A percentile compares a stretch with the other conserved stretches of the same genome.
Conservation (phyloP, 108 stramenopile species). For the Fistulifera solaris region DNA sequence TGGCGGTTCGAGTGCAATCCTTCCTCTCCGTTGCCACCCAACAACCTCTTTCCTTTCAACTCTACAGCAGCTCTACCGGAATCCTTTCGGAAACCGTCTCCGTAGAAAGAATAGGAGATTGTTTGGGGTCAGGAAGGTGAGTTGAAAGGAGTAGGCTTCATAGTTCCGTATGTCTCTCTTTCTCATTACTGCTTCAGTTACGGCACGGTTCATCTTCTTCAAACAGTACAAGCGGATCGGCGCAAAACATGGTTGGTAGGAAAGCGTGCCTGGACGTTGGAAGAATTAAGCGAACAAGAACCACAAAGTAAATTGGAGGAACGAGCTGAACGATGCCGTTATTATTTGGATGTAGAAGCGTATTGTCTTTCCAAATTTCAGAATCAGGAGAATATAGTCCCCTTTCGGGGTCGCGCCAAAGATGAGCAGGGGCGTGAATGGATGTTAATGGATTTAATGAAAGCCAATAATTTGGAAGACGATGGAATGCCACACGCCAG, state of each 20-base stretch:
- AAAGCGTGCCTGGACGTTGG: conserved; percentile 61
- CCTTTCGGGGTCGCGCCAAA: conserved; percentile 18
- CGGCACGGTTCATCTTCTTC: conserved; percentile 52
- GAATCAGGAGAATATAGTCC: conserved; percentile 25
- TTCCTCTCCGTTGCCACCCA: too few species aligned
- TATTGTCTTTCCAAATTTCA: conserved; percentile 57
- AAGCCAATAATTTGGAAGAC: background rate
- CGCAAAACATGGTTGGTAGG: conserved; percentile 27
- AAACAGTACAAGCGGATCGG: background rate
- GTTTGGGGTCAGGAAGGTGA: too few species aligned
- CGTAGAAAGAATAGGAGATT: too few species aligned
- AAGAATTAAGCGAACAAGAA: conserved; percentile 27
- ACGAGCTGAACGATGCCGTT: conserved; percentile 36
- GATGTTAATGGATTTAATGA: conserved; percentile 56
- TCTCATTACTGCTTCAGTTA: conserved; percentile 12
- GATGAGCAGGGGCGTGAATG: conserved; percentile 39
- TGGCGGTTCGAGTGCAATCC: too few species aligned
- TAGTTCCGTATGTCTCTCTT: too few species aligned
- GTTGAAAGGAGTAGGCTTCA: too few species aligned
- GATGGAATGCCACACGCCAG: conserved; percentile 17
- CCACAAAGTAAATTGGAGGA: conserved; percentile 12
- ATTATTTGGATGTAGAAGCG: conserved; percentile 64
- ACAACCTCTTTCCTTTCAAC: too few species aligned
- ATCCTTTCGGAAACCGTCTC: too few species aligned
- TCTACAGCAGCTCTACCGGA: too few species aligned